phyloP scores from a whole-genome alignment of 805 yeast genomes.

The Kuraishia piskuri region DNA sequence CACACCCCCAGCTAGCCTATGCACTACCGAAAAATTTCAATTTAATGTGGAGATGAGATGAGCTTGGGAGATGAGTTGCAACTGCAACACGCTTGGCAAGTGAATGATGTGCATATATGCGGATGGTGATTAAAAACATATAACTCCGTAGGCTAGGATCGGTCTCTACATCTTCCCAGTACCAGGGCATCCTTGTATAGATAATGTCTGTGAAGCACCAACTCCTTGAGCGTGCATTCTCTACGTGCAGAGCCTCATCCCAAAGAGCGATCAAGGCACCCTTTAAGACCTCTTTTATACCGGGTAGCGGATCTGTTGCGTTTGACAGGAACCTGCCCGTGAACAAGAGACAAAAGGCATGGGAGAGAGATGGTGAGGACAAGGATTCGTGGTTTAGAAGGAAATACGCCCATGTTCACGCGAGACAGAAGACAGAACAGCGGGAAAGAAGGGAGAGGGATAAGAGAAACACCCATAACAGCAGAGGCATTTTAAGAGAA shows the following conservation, averaged over 20 bases:
- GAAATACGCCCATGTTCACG: slow-evolving; percentile 62
- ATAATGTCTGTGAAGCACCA: background rate
- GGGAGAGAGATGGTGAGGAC: slow-evolving; percentile 55
- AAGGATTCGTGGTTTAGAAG: slow-evolving; percentile 55
- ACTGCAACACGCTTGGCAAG: too few relatives aligned
- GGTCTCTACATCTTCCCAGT: too few relatives aligned
- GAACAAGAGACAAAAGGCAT: slow-evolving; percentile 39
- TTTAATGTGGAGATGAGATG: background rate
- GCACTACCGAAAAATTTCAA: background rate
- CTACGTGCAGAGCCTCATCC: background rate
- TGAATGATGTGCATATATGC: too few relatives aligned
- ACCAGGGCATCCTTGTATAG: too few relatives aligned
- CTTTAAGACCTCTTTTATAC: background rate
- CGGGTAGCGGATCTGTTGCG: slow-evolving; percentile 6
- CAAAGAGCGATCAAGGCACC: slow-evolving; percentile 1
- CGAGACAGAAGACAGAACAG: slow-evolving; percentile 27
- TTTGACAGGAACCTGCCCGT: slow-evolving; percentile 38
- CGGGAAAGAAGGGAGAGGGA: slow-evolving; percentile 9
- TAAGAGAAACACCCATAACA: background rate
- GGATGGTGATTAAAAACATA: too few relatives aligned
- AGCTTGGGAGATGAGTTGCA: background rate
- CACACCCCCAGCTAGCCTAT: background rate
- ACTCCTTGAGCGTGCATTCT: background rate
- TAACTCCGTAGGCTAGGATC: too few relatives aligned
- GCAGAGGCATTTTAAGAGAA: background rate